Percentiles rank a stretch among this genome's conserved stretches.
Conservation (phyloP, 768 basidiomycete genomes). For the Chiua virens region DNA sequence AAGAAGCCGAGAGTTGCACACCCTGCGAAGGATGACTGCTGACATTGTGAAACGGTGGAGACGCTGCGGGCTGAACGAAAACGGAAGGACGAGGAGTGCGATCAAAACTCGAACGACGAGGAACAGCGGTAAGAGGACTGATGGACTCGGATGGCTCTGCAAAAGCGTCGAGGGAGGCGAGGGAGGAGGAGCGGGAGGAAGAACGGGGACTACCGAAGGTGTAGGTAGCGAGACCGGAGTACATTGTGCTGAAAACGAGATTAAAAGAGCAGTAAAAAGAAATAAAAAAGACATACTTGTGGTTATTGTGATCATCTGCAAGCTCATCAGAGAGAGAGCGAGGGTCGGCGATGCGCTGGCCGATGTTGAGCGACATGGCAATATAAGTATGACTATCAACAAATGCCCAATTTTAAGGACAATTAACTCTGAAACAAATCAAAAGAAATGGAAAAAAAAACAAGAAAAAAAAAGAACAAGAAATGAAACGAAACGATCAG, state of each 20-base stretch:
- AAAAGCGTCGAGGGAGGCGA: conserved; percentile 8
- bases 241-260: conserved; percentile 20
- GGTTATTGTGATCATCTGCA: not conserved
- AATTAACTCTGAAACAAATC: not conserved
- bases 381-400: too few relatives aligned
- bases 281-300: not conserved
- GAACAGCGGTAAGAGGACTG: conserved; percentile 38
- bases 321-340: conserved; percentile 30
- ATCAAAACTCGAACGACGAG: conserved; percentile 32
- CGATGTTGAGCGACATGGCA: conserved; percentile 6
- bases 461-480: not conserved
- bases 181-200: conserved; percentile 19
- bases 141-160: conserved; percentile 27
- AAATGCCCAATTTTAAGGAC: too few relatives aligned
- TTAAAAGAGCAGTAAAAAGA: not conserved
- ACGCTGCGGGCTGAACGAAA: not conserved
- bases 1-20: conserved; percentile 27
- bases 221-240: conserved; percentile 41
- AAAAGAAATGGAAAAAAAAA: not conserved
- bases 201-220: conserved; percentile 40
- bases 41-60: conserved; percentile 12
- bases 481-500: not conserved
- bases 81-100: conserved; percentile 48
- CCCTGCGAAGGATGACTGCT: conserved; percentile 36
- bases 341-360: conserved; percentile 30